phyloP scores from a whole-genome alignment of 371 early-diverging fungal genomes.

The Syncephalastrum sp. region DNA sequence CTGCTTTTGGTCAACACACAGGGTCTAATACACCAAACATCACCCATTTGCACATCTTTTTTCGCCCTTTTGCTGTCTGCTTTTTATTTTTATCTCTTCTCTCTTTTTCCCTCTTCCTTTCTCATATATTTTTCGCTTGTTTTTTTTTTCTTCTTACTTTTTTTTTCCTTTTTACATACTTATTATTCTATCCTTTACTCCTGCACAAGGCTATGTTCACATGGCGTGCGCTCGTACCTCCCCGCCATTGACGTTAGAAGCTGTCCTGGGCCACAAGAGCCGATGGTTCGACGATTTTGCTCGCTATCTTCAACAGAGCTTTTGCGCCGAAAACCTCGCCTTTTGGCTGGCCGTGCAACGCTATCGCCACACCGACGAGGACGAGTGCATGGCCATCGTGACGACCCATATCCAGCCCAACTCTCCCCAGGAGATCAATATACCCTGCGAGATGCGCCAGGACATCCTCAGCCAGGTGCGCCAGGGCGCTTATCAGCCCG shows the following conservation, averaged over 20 bases:
- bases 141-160: constrained; percentile 11
- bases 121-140: constrained; percentile 11
- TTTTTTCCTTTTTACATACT: constrained; percentile 3
- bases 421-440: constrained; percentile 51
- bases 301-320: constrained; percentile 37
- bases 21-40: too few relatives aligned
- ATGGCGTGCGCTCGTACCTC: neutral
- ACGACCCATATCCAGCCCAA: constrained; percentile 36
- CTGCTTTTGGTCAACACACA: too few relatives aligned
- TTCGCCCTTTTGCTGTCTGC: constrained; percentile 1
- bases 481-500: constrained; percentile 21
- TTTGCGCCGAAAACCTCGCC: constrained; percentile 42
- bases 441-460: constrained; percentile 49
- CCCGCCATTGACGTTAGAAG: constrained; percentile 21
- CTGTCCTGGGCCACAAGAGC: constrained; percentile 24
- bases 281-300: constrained; percentile 20
- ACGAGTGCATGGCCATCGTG: constrained; percentile 24
- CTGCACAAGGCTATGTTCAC: too few relatives aligned
- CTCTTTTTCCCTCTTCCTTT: constrained; percentile 6
- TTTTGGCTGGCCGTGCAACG: constrained; percentile 47
- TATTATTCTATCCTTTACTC: constrained; percentile 16
- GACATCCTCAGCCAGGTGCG: constrained; percentile 30
- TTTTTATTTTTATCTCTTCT: constrained; percentile 6
- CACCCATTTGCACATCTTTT: constrained; percentile 4
- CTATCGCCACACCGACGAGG: constrained; percentile 16